Conservation (phyloP, 805 yeast genomes). For the Starmerella bacillaris region DNA sequence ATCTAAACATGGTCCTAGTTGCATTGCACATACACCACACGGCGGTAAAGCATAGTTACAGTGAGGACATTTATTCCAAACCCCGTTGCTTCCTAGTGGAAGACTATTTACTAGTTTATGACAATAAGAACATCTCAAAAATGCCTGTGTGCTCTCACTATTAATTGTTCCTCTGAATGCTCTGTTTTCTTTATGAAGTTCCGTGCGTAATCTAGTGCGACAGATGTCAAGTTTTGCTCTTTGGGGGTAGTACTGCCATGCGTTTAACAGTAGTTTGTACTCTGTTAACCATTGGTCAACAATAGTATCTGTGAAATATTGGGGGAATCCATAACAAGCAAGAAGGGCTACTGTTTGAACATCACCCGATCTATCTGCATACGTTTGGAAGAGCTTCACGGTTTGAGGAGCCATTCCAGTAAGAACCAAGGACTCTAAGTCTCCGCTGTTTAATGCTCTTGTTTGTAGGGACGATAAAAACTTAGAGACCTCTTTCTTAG, state of each 20-base stretch:
- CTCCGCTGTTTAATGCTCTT: conserved; percentile 58
- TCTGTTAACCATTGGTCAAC: conserved; percentile 62
- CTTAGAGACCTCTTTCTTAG: conserved; percentile 54
- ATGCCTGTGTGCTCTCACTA: conserved; percentile 44
- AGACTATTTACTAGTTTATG: conserved; percentile 29
- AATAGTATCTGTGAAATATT: conserved; percentile 56
- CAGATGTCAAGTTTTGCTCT: conserved; percentile 77
- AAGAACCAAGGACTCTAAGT: conserved; percentile 71
- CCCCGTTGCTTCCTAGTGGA: background rate
- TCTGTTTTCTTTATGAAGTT: background rate
- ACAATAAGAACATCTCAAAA: conserved; percentile 66
- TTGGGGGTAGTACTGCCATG: conserved; percentile 61
- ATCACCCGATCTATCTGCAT: conserved; percentile 75
- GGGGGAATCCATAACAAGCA: conserved; percentile 63
- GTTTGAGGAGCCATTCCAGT: conserved; percentile 87
- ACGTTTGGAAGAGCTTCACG: conserved; percentile 62
- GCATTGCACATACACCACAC: conserved; percentile 72
- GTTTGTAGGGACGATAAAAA: conserved; percentile 56
- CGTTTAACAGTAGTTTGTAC: conserved; percentile 50
- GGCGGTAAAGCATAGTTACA: conserved; percentile 79
- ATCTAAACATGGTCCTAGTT: conserved; percentile 38
- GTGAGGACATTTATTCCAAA: conserved; percentile 41
- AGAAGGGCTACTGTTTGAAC: conserved; percentile 81
- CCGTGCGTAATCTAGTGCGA: conserved; percentile 34
- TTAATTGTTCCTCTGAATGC: background rate